These are phyloP conservation scores for Agastache rugosa DNA, from an alignment of 257 asterid species.

Conservation along the genomic window DNA sequence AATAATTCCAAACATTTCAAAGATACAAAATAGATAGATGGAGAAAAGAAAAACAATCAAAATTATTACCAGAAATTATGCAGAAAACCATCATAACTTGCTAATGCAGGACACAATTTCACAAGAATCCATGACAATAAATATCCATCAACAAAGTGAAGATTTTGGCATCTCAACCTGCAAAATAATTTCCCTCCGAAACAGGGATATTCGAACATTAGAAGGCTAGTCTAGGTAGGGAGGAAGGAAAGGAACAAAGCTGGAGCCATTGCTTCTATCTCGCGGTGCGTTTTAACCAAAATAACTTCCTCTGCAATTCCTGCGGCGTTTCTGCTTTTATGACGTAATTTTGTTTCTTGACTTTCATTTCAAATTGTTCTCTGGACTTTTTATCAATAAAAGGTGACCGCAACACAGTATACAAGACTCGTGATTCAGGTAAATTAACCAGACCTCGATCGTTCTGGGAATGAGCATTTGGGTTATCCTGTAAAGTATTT, in stretches of 20 bases:
- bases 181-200: not conserved
- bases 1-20: not conserved
- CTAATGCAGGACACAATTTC: slow-evolving; percentile 25
- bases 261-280: slow-evolving; percentile 38
- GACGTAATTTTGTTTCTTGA: slow-evolving; percentile 35
- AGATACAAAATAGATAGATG: not conserved
- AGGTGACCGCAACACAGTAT: too few species aligned
- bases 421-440: too few species aligned
- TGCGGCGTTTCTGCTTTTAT: too few species aligned
- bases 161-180: slow-evolving; percentile 16
- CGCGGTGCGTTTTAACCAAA: slow-evolving; percentile 22
- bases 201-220: slow-evolving; percentile 20
- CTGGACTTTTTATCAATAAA: too few species aligned
- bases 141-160: not conserved
- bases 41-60: not conserved
- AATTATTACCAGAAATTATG: slow-evolving; percentile 35
- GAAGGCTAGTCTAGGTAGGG: slow-evolving; percentile 10
- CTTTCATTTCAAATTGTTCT: slow-evolving; percentile 29
- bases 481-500: slow-evolving; percentile 46
- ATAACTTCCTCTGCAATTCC: too few species aligned
- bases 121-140: slow-evolving; percentile 24
- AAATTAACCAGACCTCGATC: slow-evolving; percentile 42
- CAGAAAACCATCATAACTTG: slow-evolving; percentile 30
- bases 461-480: slow-evolving; percentile 52
- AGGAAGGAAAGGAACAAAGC: slow-evolving; percentile 11